phyloP scores from a whole-genome alignment of 139 green algal genomes.

The Volvox reticuliferus region DNA sequence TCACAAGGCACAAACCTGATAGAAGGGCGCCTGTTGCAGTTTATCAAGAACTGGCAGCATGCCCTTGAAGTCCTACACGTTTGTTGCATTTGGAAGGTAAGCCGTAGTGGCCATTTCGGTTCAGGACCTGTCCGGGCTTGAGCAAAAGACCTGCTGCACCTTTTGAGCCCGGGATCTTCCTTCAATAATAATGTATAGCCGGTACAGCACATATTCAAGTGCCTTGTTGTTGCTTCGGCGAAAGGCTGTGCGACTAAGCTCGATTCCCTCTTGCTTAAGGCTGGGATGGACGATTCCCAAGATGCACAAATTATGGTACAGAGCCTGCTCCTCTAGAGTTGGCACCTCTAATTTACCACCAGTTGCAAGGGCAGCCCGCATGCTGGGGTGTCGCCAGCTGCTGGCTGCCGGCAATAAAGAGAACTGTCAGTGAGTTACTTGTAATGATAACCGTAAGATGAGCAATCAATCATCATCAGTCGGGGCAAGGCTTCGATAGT shows the following conservation, averaged over 20 bases:
- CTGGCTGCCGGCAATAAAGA: neutral
- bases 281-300: slow-evolving; percentile 39
- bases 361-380: neutral
- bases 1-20: slow-evolving; percentile 49
- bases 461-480: neutral
- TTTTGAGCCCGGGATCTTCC: slow-evolving; percentile 44
- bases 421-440: neutral
- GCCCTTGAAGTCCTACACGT: slow-evolving; percentile 57
- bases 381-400: neutral
- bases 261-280: slow-evolving; percentile 36
- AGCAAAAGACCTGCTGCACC: slow-evolving; percentile 11
- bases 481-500: no score
- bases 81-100: neutral
- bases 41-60: slow-evolving; percentile 61
- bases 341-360: slow-evolving; percentile 6
- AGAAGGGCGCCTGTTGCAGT: slow-evolving; percentile 64
- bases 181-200: slow-evolving; percentile 45
- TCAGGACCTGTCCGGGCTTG: no score
- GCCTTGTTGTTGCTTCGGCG: slow-evolving; percentile 58
- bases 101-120: no score
- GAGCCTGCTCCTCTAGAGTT: slow-evolving; percentile 46
- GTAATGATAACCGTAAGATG: neutral
- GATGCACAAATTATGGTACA: slow-evolving; percentile 59
- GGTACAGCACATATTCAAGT: slow-evolving; percentile 61
- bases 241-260: slow-evolving; percentile 54